Evolutionary conservation across 768 basidiomycete genomes (phyloP), one percentile per base, ranked within the genome.

Genomic region (Cyclocybe aegerita): DNA sequence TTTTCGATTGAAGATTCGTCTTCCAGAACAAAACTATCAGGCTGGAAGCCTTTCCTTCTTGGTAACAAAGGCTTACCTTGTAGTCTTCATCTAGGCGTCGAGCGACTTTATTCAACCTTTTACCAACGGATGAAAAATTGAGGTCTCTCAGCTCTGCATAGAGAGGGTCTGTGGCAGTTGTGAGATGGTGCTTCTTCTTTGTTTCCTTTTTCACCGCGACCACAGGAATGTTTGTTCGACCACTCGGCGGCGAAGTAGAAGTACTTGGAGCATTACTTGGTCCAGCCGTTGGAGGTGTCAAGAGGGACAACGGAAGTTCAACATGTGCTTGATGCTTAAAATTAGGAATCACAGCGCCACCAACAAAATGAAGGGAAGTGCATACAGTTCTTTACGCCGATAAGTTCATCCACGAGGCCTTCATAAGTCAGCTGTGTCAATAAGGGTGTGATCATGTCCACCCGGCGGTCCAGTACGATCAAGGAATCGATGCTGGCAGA

Each of bases 401-500:
- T 75, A 33, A 93, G 71, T 66, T 99, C 97, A 62, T 98, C 97
- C 32, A 98, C 77, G 42, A 99, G 84, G 14, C 97, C 97, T 65
- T 98, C 89, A 58, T 98, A 98, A 0, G 97, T 99, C 49, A 98
- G 74, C 61, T 98, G 95, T 2, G 97, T 98, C 40, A 96, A 80
- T 44, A 98, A 74, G 1, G 97, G 93, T 0, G 97, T 97, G 52
- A 98, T 85, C 89, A 98, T 90, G 62, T 99, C 97, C 8, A 90
- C 84, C 32, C 85, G 83, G 42, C 97, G 84, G 66, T 99, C 97
- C 50, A 99, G 59, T 34, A 98, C 76, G 57, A 99, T 86, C 52
- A 98, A 70, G 10, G 84, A 86, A 64, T 99, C 97, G 47, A 98
- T 78, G 44, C 76, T 81, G 11, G 81, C 81, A 2, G 82, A 80